Evolutionary conservation across 2,329 filamentous ascomycete species (phyloP), one percentile per base, ranked within the genome.

Genomic region (Chrysoporthe cubensis): DNA sequence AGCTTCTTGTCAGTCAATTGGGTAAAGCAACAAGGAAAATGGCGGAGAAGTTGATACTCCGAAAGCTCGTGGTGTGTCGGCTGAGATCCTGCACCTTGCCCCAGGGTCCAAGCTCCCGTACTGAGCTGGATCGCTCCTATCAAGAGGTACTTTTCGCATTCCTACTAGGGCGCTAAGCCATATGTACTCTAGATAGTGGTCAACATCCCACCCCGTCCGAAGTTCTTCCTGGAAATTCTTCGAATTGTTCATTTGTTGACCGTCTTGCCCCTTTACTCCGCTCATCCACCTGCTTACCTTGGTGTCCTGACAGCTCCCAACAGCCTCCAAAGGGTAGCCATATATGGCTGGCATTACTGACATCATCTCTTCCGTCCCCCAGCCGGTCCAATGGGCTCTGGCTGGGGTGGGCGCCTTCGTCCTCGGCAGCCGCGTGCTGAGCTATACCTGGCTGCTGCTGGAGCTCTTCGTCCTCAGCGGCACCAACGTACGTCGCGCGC

Each of bases 391-490:
- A 70, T 80, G 81, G 75, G 80, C 79, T 26, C 76, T 88, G 60
- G 83, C 84, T 61, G 83, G 79, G 46, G 71, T 90, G 63, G 91
- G 91, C 61, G 85, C 86, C 65, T 76, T 91, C 59, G 87, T 84
- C 72, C 71, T 91, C 58, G 82, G 81, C 69, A 82, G 78, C 70
- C 88, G 88, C 76, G 76, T 87, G 26, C 74, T 90, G 66, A 87
- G 84, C 75, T 88, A 88, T 73, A 72, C 89, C 64, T 83, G 84
- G 70, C 84, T 93, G 50, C 72, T 93, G 59, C 76, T 91, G 68
- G 90, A 88, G 76, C 80, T 90, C 50, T 93, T 94, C 75, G 76
- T 94, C 67, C 83, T 94, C 11, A 82, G 83, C 70, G 89, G 89
- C 64, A 87, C 82, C 70, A 87, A 87, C 71, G 88, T 90, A 80